Base-by-base conservation (phyloP, 2,329 filamentous ascomycete genomes). In the Huntiella bhutanensis region DNA sequence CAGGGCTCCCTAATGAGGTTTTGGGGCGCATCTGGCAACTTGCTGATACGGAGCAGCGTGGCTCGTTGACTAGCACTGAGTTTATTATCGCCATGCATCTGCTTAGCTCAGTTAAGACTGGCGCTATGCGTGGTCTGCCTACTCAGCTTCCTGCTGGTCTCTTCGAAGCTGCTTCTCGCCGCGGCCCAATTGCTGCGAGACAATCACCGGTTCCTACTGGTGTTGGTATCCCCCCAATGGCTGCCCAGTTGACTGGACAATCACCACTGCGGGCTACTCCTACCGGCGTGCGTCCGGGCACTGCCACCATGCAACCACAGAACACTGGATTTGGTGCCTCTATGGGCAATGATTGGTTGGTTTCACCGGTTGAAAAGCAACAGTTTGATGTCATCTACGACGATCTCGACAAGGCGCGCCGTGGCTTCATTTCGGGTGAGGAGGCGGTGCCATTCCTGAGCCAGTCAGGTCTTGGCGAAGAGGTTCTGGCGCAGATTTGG, bases 1-100 rank as follows among this genome's bases (percentile, higher is more conserved):
- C 88, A 1, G 78, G 82, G 47, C 65, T 98, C 52, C 82, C 88
- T 4, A 95, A 92, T 59, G 86, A 96, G 55, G 73, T 82, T 8
- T 70, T 98, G 32, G 87, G 87, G n/a, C 78, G 82, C 54, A 95
- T 98, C 65, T 98, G 91, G 91, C 86, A 82, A 55, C 71, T 98
- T 51, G 82, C 87, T 16, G 91, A 98, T 59, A 91, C 85, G 0
- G 87, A 95, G 62, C 86, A 94, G 63, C 77, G 87, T 45, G 91
- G 91, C 43, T 77, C 81, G 32, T 70, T 98, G 33, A 82, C 87
- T 49, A 71, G 79, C 55, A 88, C 86, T 11, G 91, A 96, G 56
- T 98, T 98, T 59, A 82, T 94, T 58, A 92, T 98, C 57, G 91
- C 91, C 40, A 98, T 98, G 91, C 91, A 98, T 61, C 68, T 98